phyloP scores from a whole-genome alignment of 2,329 filamentous ascomycete species.

The Xylariomycetidae sp. region DNA sequence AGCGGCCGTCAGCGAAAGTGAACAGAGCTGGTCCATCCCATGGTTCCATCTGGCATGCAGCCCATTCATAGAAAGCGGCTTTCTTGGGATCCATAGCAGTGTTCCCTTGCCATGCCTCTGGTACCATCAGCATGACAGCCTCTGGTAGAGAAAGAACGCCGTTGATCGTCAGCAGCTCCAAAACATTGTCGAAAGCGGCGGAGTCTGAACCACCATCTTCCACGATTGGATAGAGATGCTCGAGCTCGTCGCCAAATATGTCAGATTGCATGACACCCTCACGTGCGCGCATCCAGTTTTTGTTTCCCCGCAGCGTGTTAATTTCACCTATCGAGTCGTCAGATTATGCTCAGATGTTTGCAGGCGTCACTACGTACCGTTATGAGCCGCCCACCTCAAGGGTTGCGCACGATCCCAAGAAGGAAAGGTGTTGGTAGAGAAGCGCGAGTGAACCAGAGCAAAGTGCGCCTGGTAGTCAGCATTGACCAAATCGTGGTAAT shows the following conservation, averaged over 20 bases:
- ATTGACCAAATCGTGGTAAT: slow-evolving; percentile 95
- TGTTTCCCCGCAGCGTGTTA: slow-evolving; percentile 94
- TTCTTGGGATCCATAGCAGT: slow-evolving; percentile 88
- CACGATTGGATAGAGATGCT: slow-evolving; percentile 86
- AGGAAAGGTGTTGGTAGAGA: slow-evolving; percentile 97
- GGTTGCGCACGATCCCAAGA: slow-evolving; percentile 98
- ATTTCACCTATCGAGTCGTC: slow-evolving; percentile 62
- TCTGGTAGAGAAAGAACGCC: slow-evolving; percentile 92
- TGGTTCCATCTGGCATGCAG: slow-evolving; percentile 97
- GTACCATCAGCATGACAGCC: slow-evolving; percentile 98
- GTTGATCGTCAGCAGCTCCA: slow-evolving; percentile 91
- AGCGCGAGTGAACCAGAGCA: slow-evolving; percentile 92
- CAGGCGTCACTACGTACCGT: slow-evolving; percentile 51
- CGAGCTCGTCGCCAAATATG: slow-evolving; percentile 87
- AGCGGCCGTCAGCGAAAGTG: slow-evolving; percentile 93
- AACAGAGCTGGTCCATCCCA: slow-evolving; percentile 97
- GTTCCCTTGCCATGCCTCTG: slow-evolving; percentile 97
- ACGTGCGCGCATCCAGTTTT: slow-evolving; percentile 98
- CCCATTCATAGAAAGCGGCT: slow-evolving; percentile 97
- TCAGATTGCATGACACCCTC: slow-evolving; percentile 93
- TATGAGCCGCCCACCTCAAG: slow-evolving; percentile 93
- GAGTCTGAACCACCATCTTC: slow-evolving; percentile 97
- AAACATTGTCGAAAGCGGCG: slow-evolving; percentile 93
- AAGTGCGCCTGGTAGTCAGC: slow-evolving; percentile 98
- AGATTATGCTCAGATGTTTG: slow-evolving; percentile 6